These are phyloP conservation scores for Candida saitoana DNA, from an alignment of 805 yeast species.

Conservation along the genomic window DNA sequence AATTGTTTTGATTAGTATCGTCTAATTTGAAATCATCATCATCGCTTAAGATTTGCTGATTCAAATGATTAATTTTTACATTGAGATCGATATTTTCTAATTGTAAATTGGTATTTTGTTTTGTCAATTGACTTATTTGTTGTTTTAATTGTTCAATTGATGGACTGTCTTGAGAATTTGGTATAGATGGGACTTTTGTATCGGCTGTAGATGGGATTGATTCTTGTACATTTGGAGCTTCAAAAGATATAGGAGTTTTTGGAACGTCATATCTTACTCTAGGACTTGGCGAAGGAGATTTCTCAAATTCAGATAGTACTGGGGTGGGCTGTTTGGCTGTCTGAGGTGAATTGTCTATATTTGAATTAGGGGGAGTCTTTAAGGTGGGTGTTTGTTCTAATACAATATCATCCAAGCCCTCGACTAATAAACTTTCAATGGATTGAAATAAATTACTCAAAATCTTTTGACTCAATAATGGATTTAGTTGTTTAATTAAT, in stretches of 20 bases:
- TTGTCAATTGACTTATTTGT: slow-evolving; percentile 5
- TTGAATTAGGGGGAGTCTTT: slow-evolving; percentile 1
- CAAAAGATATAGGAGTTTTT: slow-evolving; percentile 1
- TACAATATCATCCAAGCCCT: background rate
- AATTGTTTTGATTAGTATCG: background rate
- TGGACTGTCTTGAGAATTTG: background rate
- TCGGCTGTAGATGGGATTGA: background rate
- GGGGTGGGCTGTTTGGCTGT: background rate
- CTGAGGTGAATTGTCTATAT: background rate
- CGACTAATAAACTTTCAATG: background rate
- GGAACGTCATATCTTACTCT: background rate
- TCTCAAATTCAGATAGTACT: background rate
- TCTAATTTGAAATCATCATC: slow-evolving; percentile 2
- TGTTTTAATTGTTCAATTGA: slow-evolving; percentile 1
- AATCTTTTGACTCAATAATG: slow-evolving; percentile 1
- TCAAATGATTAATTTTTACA: slow-evolving; percentile 7
- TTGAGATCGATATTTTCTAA: slow-evolving; percentile 6
- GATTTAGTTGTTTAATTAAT: slow-evolving; percentile 1
- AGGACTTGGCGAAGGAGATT: background rate
- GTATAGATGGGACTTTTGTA: slow-evolving; percentile 1
- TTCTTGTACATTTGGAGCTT: background rate
- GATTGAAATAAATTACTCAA: background rate
- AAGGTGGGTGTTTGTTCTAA: background rate
- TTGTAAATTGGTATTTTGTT: slow-evolving; percentile 11
- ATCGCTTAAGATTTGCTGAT: slow-evolving; percentile 2